A percentile compares a stretch with the other conserved stretches of the same genome.
Conservation (phyloP, 2,329 filamentous ascomycete genomes). For the Fusarium sp. region DNA sequence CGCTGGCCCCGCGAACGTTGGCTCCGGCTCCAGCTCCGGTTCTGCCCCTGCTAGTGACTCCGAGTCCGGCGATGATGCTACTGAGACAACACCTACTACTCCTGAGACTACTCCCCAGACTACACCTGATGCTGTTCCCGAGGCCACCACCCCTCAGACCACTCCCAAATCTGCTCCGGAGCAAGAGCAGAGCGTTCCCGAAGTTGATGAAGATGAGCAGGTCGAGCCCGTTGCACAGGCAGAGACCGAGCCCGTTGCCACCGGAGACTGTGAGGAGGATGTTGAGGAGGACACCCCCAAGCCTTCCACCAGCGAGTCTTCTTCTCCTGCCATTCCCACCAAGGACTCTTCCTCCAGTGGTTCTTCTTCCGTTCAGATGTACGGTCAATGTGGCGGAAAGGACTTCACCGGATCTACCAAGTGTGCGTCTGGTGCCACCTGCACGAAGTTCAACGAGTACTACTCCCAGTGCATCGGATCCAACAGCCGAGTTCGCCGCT, state of each 20-base stretch:
- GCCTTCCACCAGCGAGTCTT: background rate
- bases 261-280: background rate
- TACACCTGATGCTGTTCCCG: background rate
- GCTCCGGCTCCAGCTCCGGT: conserved; percentile 35
- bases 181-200: too few species aligned
- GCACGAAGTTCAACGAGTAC: conserved; percentile 33
- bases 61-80: conserved; percentile 3
- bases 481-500: conserved; percentile 17
- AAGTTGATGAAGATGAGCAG: too few species aligned
- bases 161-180: background rate
- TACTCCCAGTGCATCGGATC: conserved; percentile 32
- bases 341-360: background rate
- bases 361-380: conserved; percentile 22
- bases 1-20: conserved; percentile 47
- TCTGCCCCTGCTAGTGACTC: conserved; percentile 11
- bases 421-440: conserved; percentile 23
- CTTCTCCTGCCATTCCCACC: background rate
- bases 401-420: conserved; percentile 26
- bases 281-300: background rate
- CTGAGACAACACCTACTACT: background rate
- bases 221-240: background rate
- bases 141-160: background rate
- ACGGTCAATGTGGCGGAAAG: conserved; percentile 28
- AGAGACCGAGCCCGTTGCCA: background rate
- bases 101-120: background rate